Base-by-base conservation (phyloP, 1,284 basidiomycete genomes). In the Athelia psychrophila region DNA sequence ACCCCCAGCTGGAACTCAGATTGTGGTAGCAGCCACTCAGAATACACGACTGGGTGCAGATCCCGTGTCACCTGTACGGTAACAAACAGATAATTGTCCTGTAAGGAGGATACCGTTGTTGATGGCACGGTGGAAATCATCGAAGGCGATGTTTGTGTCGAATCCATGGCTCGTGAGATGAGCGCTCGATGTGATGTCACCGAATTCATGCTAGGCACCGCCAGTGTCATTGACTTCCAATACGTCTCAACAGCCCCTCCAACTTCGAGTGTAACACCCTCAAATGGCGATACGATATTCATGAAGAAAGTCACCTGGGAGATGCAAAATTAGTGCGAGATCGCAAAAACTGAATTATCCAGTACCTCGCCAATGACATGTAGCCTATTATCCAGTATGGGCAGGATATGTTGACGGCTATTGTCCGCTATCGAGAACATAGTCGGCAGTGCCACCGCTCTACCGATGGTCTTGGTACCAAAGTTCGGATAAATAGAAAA, bases 401-500 rank as follows among this genome's bases (percentile, higher is more conserved):
- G 95, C 6, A 93, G 74, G 15, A 84, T 81, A 59, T 91, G 87
- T 2, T 71, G 67, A 50, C 78, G 74, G 56, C 73, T 78, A 50
- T 82, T 81, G 45, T 77, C 75, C 18, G 84, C 75, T 50, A 80
- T 72, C 42, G 72, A 66, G 62, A 96, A 91, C 47, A 90, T 77
- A 2, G 84, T 84, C 2, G 95, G 88, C 27, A 95, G 76, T 22
- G 93, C 91, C 44, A 95, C 86, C 16, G 94, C 95, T 57, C 95
- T 86, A 24, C 96, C 97, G 56, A 99, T 93, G 32, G 95, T 93
- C 71, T 95, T 96, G 27, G 93, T 95, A n/a, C 97, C 97, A 69
- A 99, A 99, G 55, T 93, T 98, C 8, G 97, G 97, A 74, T 96
- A 98, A 23, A 99, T 77, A 36, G 96, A 98, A 66, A 98, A 93